Evolutionary conservation across 1,284 basidiomycete genomes (phyloP).

Genomic region (Rhodotorula sp.): DNA sequence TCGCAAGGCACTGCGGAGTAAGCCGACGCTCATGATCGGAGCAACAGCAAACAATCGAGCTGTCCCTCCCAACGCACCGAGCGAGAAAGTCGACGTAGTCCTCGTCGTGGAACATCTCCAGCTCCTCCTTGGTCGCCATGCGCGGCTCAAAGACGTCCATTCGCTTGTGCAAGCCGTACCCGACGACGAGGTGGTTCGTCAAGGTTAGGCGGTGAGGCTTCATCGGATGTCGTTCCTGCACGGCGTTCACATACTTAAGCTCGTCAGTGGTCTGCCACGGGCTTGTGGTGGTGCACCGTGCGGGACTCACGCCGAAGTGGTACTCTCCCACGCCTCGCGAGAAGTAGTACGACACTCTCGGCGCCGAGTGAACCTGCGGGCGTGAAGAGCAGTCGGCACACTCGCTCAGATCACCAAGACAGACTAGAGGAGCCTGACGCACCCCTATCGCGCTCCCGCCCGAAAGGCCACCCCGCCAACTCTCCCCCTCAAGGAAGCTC

Average conservation of each 20-base stretch:
- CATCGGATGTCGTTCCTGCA: slow-evolving; percentile 96
- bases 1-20: slow-evolving; percentile 25
- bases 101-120: slow-evolving; percentile 83
- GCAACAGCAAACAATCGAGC: not conserved
- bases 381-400: not conserved
- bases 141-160: slow-evolving; percentile 92
- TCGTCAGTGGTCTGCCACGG: not conserved
- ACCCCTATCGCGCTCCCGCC: not conserved
- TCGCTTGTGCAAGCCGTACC: slow-evolving; percentile 92
- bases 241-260: not conserved
- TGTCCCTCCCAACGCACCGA: slow-evolving; percentile 56
- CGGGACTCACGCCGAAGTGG: slow-evolving; percentile 77
- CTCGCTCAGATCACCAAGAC: too few species aligned
- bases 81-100: slow-evolving; percentile 96
- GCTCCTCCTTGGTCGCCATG: slow-evolving; percentile 81
- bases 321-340: slow-evolving; percentile 91
- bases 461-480: too few species aligned
- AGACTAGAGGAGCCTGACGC: not conserved
- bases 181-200: slow-evolving; percentile 92
- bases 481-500: not conserved
- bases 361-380: slow-evolving; percentile 33
- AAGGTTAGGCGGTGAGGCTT: slow-evolving; percentile 92
- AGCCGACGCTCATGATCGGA: not conserved
- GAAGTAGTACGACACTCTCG: slow-evolving; percentile 84
- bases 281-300: too few species aligned